Evolutionary conservation across 139 green algal species (phyloP).

Genomic region (Chlamydomonas urium): DNA sequence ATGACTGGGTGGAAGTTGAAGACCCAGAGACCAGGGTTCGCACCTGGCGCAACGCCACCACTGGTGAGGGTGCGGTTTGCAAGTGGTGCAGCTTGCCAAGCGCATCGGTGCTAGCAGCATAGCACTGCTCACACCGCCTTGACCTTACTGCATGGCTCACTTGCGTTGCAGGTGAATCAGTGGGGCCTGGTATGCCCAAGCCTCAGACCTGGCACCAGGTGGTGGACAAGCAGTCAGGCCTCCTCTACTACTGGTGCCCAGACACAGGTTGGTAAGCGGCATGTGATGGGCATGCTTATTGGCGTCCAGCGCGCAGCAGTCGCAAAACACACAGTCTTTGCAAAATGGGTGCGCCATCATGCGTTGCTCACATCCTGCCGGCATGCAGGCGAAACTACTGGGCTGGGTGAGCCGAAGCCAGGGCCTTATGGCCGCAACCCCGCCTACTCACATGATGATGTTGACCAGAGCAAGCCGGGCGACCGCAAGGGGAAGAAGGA

Average conservation of each 20-base stretch:
- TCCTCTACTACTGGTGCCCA: conserved; percentile 21
- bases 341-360: background rate
- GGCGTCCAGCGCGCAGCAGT: background rate
- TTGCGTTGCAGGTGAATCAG: background rate
- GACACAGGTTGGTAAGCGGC: conserved; percentile 11
- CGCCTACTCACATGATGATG: background rate
- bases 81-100: background rate
- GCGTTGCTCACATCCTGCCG: background rate
- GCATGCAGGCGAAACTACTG: conserved; percentile 15
- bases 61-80: background rate
- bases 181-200: conserved; percentile 16
- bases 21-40: background rate
- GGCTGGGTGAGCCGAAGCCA: conserved; percentile 17
- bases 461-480: background rate
- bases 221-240: conserved; percentile 22
- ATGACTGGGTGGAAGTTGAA: background rate
- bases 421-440: conserved; percentile 14
- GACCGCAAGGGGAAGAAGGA: background rate
- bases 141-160: background rate
- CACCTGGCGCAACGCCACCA: background rate
- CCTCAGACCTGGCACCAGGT: conserved; percentile 28
- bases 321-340: background rate
- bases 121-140: background rate
- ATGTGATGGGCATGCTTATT: background rate
- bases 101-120: background rate